Percentiles rank a stretch among this genome's conserved stretches.
These are phyloP conservation scores for Astrocystis sublimbata DNA, from an alignment of 495 filamentous ascomycete species.

Conservation along the genomic window DNA sequence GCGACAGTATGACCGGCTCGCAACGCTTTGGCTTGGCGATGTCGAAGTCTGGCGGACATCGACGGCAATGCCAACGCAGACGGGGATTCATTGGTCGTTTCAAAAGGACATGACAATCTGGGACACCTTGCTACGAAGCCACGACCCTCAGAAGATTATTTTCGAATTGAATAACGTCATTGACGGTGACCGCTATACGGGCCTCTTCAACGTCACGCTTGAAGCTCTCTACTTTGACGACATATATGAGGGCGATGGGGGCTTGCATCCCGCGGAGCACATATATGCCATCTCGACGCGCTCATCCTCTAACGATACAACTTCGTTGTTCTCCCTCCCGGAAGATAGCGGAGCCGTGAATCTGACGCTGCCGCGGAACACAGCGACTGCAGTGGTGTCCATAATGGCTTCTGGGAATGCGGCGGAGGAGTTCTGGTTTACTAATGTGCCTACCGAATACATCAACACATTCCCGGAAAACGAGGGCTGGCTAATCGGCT, in stretches of 20 bases:
- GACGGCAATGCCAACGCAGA: constrained; percentile 76
- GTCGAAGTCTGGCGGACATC: constrained; percentile 83
- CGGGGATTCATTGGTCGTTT: constrained; percentile 73
- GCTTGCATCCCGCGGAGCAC: constrained; percentile 53
- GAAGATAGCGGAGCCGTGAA: constrained; percentile 60
- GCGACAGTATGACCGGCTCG: constrained; percentile 78
- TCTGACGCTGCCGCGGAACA: constrained; percentile 60
- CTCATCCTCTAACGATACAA: constrained; percentile 50
- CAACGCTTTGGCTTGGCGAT: constrained; percentile 77
- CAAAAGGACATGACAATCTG: constrained; percentile 83
- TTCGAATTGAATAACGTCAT: constrained; percentile 83
- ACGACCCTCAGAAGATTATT: constrained; percentile 68
- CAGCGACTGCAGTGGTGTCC: constrained; percentile 70
- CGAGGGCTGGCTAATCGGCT: constrained; percentile 63
- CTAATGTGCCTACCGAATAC: constrained; percentile 70
- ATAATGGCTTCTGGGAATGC: constrained; percentile 77
- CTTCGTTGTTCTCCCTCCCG: constrained; percentile 74
- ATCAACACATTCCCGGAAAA: constrained; percentile 59
- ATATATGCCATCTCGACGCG: constrained; percentile 77
- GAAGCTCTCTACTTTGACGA: constrained; percentile 72
- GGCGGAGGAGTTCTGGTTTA: constrained; percentile 87
- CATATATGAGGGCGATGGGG: constrained; percentile 32
- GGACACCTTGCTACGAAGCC: constrained; percentile 65
- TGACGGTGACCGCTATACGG: constrained; percentile 71
- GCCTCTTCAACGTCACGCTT: constrained; percentile 75